Evolutionary conservation across 306 rosid genomes (phyloP).

Genomic region (Cucurbita argyrosperma): DNA sequence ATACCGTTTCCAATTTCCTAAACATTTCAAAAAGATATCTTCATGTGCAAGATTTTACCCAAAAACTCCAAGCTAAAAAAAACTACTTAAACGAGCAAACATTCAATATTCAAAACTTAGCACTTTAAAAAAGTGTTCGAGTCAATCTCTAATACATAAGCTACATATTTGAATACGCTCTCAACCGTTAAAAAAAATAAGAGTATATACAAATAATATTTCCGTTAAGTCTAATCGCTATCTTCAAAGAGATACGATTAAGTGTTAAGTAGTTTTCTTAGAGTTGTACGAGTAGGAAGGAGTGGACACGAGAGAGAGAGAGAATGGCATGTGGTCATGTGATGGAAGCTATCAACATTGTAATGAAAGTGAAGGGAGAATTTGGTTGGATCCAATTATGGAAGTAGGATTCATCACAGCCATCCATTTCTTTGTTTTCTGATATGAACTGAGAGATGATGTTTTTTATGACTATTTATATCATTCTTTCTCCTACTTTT

Average conservation of each 20-base stretch:
- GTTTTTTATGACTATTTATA: neutral
- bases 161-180: neutral
- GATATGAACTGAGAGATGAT: too few species aligned
- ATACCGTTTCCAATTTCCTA: neutral
- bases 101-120: neutral
- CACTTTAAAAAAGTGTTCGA: neutral
- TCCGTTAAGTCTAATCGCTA: neutral
- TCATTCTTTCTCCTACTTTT: neutral
- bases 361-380: neutral
- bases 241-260: neutral
- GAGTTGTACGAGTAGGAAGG: neutral
- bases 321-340: neutral
- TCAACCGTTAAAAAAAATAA: neutral
- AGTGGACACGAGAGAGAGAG: neutral
- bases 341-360: neutral
- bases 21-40: neutral
- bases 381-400: neutral
- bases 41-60: neutral
- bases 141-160: neutral
- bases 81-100: too few species aligned
- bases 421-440: neutral
- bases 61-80: neutral
- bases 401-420: neutral
- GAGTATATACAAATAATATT: neutral
- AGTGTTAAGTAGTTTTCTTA: neutral